Conservation (phyloP, 371 early-diverging fungal genomes). For the Synchytrium microbalum region DNA sequence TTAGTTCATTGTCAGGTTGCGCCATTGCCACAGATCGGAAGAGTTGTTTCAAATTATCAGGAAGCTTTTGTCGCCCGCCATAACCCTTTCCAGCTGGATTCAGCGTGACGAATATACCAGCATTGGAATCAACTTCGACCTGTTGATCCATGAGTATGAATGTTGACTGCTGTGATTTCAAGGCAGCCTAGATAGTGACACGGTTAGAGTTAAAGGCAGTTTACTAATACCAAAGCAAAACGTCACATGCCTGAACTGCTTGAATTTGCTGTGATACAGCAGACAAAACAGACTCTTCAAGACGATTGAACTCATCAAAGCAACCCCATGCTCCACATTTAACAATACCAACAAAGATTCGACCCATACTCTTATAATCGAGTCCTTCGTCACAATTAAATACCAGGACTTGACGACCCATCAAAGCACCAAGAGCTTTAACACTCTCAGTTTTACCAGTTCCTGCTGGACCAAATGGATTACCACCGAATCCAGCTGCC, state of each 20-base stretch:
- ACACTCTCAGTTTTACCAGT: slow-evolving; percentile 55
- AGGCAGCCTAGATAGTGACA: slow-evolving; percentile 18
- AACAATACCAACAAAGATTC: slow-evolving; percentile 46
- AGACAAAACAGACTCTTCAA: slow-evolving; percentile 45
- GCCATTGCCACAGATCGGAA: slow-evolving; percentile 55
- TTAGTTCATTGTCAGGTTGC: slow-evolving; percentile 44
- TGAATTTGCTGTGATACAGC: slow-evolving; percentile 49
- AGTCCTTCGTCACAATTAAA: slow-evolving; percentile 57
- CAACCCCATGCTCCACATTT: slow-evolving; percentile 57
- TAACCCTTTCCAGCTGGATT: slow-evolving; percentile 55
- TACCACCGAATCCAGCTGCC: slow-evolving; percentile 47
- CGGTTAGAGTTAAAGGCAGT: neutral
- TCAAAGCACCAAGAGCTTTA: slow-evolving; percentile 42
- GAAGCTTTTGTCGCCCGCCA: slow-evolving; percentile 54
- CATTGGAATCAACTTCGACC: slow-evolving; percentile 35
- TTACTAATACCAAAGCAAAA: neutral
- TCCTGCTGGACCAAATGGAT: slow-evolving; percentile 46
- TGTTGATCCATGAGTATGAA: slow-evolving; percentile 30
- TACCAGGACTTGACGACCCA: slow-evolving; percentile 50
- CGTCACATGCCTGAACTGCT: slow-evolving; percentile 29
- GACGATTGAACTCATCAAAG: slow-evolving; percentile 63
- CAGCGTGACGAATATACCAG: slow-evolving; percentile 56
- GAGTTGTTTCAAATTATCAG: slow-evolving; percentile 51
- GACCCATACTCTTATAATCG: slow-evolving; percentile 47
- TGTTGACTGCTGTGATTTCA: slow-evolving; percentile 23